Conservation (phyloP, 2,329 filamentous ascomycete genomes). For the Zelopaecilomyces penicillatus region DNA sequence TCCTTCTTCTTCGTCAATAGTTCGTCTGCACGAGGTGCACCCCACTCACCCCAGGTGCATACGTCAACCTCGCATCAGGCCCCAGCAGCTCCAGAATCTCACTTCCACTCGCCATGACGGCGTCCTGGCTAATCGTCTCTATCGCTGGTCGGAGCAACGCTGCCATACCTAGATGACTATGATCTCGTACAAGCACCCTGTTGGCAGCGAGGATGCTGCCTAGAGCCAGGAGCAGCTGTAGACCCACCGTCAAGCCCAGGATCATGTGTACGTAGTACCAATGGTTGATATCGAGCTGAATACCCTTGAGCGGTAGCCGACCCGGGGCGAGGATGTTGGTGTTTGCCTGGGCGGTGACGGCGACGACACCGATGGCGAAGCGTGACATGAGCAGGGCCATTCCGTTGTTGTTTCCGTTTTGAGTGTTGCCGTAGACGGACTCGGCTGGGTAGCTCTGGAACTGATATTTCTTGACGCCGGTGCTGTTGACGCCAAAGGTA, state of each 20-base stretch:
- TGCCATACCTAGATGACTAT: slow-evolving; percentile 15
- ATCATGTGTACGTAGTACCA: slow-evolving; percentile 26
- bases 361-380: slow-evolving; percentile 29
- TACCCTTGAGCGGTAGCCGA: slow-evolving; percentile 22
- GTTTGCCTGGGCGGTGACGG: slow-evolving; percentile 23
- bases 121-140: slow-evolving; percentile 9
- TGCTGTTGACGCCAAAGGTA: slow-evolving; percentile 13
- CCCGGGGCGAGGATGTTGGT: slow-evolving; percentile 17
- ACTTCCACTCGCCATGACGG: slow-evolving; percentile 11
- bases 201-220: slow-evolving; percentile 16
- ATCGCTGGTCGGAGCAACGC: slow-evolving; percentile 13
- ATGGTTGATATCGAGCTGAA: slow-evolving; percentile 22
- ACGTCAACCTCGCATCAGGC: neutral
- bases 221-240: slow-evolving; percentile 22
- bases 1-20: too few species aligned
- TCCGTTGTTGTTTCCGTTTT: slow-evolving; percentile 17
- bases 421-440: slow-evolving; percentile 26
- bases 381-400: slow-evolving; percentile 30
- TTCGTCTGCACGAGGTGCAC: slow-evolving; percentile 3
- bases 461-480: slow-evolving; percentile 17
- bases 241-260: slow-evolving; percentile 20
- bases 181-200: slow-evolving; percentile 19
- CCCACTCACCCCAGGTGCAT: slow-evolving; percentile 1
- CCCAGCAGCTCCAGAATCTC: slow-evolving; percentile 10
- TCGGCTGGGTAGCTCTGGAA: slow-evolving; percentile 35